phyloP scores from a whole-genome alignment of 495 filamentous ascomycete genomes.

The Aspergillus taichungensis region DNA sequence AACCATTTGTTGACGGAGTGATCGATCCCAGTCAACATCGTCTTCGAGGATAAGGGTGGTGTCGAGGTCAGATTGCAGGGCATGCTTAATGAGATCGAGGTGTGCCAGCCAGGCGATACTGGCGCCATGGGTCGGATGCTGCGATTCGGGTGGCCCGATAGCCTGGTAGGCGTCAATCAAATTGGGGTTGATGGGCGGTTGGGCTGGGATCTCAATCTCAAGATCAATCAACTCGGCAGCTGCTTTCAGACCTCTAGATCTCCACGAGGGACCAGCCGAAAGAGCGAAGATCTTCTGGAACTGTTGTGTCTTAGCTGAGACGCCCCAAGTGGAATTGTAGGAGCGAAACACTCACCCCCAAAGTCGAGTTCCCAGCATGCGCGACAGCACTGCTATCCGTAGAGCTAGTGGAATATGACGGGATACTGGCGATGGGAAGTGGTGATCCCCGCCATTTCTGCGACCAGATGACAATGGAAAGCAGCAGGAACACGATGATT shows the following conservation, averaged over 20 bases:
- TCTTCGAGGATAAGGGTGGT: constrained; percentile 40
- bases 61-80: constrained; percentile 30
- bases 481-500: neutral
- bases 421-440: neutral
- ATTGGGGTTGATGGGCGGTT: constrained; percentile 6
- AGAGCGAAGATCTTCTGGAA: constrained; percentile 13
- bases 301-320: too few species aligned
- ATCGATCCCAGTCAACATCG: constrained; percentile 39
- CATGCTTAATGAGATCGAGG: constrained; percentile 23
- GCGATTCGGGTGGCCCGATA: neutral
- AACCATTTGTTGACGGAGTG: constrained; percentile 18
- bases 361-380: constrained; percentile 1
- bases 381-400: too few species aligned
- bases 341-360: neutral
- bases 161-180: constrained; percentile 6
- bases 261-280: constrained; percentile 9
- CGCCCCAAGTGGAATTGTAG: too few species aligned
- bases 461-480: neutral
- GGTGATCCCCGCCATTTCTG: too few species aligned
- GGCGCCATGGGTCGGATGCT: constrained; percentile 9
- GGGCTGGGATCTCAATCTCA: constrained; percentile 4
- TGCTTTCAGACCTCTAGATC: constrained; percentile 7
- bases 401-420: neutral
- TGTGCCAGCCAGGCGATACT: constrained; percentile 21
- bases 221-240: constrained; percentile 11